Evolutionary conservation across 2,329 filamentous ascomycete genomes (phyloP).

Genomic region (Colletotrichum tabaci): DNA sequence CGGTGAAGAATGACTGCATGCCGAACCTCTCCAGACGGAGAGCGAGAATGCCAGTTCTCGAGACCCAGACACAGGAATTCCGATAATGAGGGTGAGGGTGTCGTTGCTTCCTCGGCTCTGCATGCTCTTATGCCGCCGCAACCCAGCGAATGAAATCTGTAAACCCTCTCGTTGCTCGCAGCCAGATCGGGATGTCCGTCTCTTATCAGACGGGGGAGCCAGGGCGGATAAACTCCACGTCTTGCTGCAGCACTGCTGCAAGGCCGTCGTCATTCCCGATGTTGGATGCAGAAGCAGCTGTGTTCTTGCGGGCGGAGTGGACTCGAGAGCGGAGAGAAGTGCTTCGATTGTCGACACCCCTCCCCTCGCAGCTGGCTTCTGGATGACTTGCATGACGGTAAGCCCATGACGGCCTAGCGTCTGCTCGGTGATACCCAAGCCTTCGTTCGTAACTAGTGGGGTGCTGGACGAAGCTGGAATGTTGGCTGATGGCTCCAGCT

Average conservation of each 20-base stretch:
- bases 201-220: background rate
- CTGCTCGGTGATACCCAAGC: constrained; percentile 2
- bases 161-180: background rate
- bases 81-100: background rate
- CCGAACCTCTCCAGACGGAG: background rate
- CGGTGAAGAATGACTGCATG: constrained; percentile 40
- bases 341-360: background rate
- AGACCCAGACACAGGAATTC: background rate
- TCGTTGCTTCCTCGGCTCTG: constrained; percentile 14
- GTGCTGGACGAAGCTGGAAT: background rate
- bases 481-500: background rate
- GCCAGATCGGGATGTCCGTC: background rate
- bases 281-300: constrained; percentile 13
- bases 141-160: constrained; percentile 27
- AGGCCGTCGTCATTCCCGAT: constrained; percentile 15
- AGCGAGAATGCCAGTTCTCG: background rate
- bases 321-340: background rate
- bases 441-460: background rate
- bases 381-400: constrained; percentile 27
- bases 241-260: constrained; percentile 1
- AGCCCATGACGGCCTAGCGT: constrained; percentile 5
- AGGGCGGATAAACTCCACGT: background rate
- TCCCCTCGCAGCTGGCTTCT: background rate
- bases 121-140: constrained; percentile 11
- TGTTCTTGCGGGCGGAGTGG: constrained; percentile 3